Base-by-base conservation (phyloP, 1,284 basidiomycete genomes). In the Acaromyces ingoldii region DNA sequence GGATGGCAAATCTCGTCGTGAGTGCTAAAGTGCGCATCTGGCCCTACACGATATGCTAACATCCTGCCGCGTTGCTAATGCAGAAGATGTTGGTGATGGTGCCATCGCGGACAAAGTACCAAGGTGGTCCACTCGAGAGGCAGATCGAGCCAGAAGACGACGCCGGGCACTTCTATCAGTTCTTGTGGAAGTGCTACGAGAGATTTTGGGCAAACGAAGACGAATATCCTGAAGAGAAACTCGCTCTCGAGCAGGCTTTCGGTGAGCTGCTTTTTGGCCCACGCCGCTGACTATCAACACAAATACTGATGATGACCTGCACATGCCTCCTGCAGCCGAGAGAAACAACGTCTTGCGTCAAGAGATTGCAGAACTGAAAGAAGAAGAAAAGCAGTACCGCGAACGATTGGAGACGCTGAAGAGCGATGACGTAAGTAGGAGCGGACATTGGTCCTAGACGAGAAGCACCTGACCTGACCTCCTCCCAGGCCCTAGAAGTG, bases 121-220 rank as follows among this genome's bases (percentile, higher is more conserved):
- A 28, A 42, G 63, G 63, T 6, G 69, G 69, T 2, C 69, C 69
- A 4, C 52, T 67, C 25, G 55, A 55, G 37, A 17, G 42, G 17
- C 64, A 62, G 37, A 58, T 62, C 13, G 49, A 38, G 0, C 61
- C 69, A 47, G 62, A 66, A 13, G 72, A 69, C 11, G 65, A 67
- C 43, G 55, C 60, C 4, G 62, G 70, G 34, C 65, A 67, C 15
- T 72, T 74, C 50, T 72, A 64, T 51, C 67, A 64, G 22, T 74
- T 66, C 56, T 57, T 74, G 6, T 75, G 72, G 72, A 58, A 60
- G 39, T 72, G 69, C 61, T 75, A 75, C 57, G 66, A 69, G 24
- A 58, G 62, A 40, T 75, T 75, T 54, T 75, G 73, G 73, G 58
- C 69, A 40, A 67, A 67, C 53, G 59, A 75, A 51, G 73, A 75